Evolutionary conservation across 2,329 filamentous ascomycete genomes (phyloP).

Genomic region (Esteya vermicola): DNA sequence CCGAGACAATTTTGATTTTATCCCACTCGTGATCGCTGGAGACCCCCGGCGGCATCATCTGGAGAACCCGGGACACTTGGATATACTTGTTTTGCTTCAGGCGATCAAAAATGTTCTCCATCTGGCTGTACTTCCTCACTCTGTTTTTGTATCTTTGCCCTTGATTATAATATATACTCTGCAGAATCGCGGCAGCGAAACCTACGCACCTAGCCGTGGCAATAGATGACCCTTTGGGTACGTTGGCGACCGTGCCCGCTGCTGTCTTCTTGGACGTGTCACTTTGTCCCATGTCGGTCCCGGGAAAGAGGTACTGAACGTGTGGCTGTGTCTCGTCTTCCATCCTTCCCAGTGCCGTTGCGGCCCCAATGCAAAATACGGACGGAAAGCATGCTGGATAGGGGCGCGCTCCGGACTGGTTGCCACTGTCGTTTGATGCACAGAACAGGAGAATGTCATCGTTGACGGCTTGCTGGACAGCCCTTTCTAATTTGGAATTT

Average conservation of each 20-base stretch:
- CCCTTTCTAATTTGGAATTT: background rate
- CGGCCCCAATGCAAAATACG: background rate
- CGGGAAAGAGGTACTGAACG: background rate
- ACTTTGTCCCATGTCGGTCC: background rate
- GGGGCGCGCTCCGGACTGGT: background rate
- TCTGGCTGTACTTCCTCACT: background rate
- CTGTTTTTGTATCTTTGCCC: background rate
- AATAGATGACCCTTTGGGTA: background rate
- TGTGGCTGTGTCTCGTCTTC: background rate
- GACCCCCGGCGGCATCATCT: background rate
- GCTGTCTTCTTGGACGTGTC: background rate
- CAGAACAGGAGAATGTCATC: background rate
- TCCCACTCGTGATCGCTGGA: background rate
- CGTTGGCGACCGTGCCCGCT: no score
- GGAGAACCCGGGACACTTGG: background rate
- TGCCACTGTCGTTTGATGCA: background rate
- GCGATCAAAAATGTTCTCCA: background rate
- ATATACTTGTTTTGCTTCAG: background rate
- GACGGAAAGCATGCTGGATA: background rate
- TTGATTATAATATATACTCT: background rate
- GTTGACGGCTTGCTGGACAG: background rate
- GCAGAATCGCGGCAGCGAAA: background rate
- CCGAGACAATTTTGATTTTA: background rate
- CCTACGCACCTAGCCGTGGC: background rate
- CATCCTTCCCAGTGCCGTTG: background rate